Evolutionary conservation across 495 filamentous ascomycete species (phyloP).

Genomic region (Penicillium odoratum): DNA sequence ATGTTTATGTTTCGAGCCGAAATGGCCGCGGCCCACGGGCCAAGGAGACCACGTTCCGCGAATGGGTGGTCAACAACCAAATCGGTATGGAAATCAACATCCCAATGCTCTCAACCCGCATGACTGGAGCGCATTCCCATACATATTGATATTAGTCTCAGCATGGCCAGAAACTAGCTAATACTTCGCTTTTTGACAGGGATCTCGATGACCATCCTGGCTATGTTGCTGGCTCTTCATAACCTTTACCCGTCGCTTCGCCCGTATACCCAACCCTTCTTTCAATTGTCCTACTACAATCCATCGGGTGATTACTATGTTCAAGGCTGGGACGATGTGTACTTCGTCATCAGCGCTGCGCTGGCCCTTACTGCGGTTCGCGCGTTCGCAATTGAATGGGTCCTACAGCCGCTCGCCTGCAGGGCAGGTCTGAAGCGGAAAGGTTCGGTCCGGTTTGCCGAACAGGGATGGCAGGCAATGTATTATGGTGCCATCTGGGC

Average conservation of each 20-base stretch:
- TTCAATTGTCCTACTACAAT: conserved; percentile 81
- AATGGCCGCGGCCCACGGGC: conserved; percentile 32
- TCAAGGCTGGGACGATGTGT: conserved; percentile 75
- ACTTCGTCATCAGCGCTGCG: conserved; percentile 76
- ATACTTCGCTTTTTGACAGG: conserved; percentile 47
- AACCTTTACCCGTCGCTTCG: conserved; percentile 75
- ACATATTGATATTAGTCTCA: not conserved
- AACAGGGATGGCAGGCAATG: conserved; percentile 86
- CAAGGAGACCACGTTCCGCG: conserved; percentile 50
- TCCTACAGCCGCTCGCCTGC: conserved; percentile 74
- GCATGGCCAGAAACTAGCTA: conserved; percentile 19
- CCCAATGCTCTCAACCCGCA: not conserved
- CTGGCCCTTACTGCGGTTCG: conserved; percentile 83
- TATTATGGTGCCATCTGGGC: conserved; percentile 81
- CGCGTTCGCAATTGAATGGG: conserved; percentile 81
- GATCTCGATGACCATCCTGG: conserved; percentile 73
- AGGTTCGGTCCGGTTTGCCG: conserved; percentile 75
- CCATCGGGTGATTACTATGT: conserved; percentile 63
- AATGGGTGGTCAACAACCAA: conserved; percentile 55
- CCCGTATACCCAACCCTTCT: conserved; percentile 79
- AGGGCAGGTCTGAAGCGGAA: conserved; percentile 69
- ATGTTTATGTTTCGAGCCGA: conserved; percentile 44
- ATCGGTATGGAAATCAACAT: conserved; percentile 43
- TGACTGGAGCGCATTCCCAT: not conserved
- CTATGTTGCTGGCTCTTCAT: conserved; percentile 75